Evolutionary conservation across 2,329 filamentous ascomycete genomes (phyloP).

Genomic region (Neopestalotiopsis clavispora): DNA sequence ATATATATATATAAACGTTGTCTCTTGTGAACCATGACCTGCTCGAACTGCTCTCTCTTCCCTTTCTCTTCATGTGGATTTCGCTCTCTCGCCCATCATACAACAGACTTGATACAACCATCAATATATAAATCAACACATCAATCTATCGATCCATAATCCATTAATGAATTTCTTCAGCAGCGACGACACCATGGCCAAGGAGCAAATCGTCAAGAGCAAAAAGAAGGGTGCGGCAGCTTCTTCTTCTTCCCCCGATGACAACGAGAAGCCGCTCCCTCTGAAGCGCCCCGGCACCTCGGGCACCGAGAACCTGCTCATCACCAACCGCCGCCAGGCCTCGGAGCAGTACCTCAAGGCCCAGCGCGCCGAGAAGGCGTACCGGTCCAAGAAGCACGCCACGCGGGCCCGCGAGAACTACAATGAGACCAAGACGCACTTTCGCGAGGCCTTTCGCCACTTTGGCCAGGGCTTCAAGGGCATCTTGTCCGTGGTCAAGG

Average conservation of each 20-base stretch:
- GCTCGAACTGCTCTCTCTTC: neutral
- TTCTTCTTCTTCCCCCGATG: conserved; percentile 1
- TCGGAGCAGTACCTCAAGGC: conserved; percentile 44
- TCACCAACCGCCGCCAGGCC: conserved; percentile 42
- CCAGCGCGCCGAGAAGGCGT: conserved; percentile 44
- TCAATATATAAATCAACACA: neutral
- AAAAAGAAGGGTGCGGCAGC: conserved; percentile 21
- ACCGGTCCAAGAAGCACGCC: conserved; percentile 46
- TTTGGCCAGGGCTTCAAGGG: conserved; percentile 40
- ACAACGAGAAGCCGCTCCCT: conserved; percentile 19
- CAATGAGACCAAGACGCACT: conserved; percentile 44
- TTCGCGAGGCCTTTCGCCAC: conserved; percentile 41
- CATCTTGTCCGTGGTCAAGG: conserved; percentile 35
- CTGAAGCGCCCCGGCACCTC: conserved; percentile 44
- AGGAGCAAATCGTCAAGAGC: conserved; percentile 7
- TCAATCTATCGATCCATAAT: conserved; percentile 1
- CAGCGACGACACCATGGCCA: conserved; percentile 15
- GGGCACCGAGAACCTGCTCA: conserved; percentile 47
- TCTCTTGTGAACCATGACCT: neutral
- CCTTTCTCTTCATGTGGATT: conserved; percentile 14
- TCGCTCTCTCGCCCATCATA: conserved; percentile 16
- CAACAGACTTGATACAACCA: neutral
- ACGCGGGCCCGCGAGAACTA: conserved; percentile 42
- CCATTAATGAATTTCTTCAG: conserved; percentile 21
- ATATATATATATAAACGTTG: neutral